Evolutionary conservation across 2,329 filamentous ascomycete genomes (phyloP).

Genomic region (Graphiopsis chlorocephala): DNA sequence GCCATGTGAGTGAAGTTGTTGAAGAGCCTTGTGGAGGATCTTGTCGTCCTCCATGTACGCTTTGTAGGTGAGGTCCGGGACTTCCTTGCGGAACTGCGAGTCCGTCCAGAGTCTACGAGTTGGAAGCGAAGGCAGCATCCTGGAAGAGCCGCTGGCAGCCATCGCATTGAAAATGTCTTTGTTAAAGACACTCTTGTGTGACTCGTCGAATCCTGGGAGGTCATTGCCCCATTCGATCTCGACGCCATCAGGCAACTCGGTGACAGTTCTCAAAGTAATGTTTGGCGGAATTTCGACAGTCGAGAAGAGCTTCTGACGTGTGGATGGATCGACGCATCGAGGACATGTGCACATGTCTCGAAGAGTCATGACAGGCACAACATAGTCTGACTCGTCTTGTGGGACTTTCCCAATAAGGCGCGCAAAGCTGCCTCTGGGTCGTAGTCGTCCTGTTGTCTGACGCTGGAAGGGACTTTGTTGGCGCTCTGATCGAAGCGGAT

Average conservation of each 20-base stretch:
- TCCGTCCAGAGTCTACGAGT: constrained; percentile 44
- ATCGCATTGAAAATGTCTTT: background rate
- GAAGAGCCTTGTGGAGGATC: constrained; percentile 60
- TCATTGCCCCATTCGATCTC: constrained; percentile 58
- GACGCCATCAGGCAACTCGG: constrained; percentile 28
- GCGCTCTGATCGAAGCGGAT: background rate
- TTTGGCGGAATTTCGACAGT: constrained; percentile 60
- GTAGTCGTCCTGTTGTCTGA: background rate
- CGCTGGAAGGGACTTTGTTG: background rate
- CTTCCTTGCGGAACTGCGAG: constrained; percentile 45
- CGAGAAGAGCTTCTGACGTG: constrained; percentile 63
- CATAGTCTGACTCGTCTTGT: background rate
- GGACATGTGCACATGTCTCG: constrained; percentile 60
- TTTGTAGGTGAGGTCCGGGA: constrained; percentile 63
- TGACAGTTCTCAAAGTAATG: constrained; percentile 41
- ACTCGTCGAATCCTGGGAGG: constrained; percentile 42
- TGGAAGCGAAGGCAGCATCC: constrained; percentile 8
- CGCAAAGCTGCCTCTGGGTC: background rate
- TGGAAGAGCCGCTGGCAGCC: background rate
- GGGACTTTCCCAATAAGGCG: background rate
- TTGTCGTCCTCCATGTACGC: constrained; percentile 65
- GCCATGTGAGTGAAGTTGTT: constrained; percentile 63
- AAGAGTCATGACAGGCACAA: constrained; percentile 33
- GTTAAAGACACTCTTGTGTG: constrained; percentile 29
- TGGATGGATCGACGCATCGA: constrained; percentile 57